Percentiles rank a stretch among this genome's conserved stretches.
Evolutionary conservation across 177 flowering plant genomes (phyloP).

Genomic region (Vitis hybrid): DNA sequence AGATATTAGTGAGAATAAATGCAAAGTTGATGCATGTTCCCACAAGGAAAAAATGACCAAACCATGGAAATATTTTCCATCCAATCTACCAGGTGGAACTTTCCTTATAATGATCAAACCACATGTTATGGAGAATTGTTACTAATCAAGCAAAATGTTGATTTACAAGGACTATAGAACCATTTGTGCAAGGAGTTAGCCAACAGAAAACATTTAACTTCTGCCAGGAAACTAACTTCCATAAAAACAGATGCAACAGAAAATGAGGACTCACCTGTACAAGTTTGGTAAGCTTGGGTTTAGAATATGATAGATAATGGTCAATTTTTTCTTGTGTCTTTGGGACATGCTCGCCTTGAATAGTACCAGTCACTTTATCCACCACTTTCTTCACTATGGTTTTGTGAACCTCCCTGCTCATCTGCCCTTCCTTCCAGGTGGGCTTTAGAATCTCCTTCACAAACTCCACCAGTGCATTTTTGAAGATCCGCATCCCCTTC

Average conservation of each 20-base stretch:
- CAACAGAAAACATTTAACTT: too few species aligned
- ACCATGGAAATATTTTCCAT: not conserved
- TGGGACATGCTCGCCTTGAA: constrained; percentile 63
- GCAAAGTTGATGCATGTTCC: not conserved
- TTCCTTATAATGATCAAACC: not conserved
- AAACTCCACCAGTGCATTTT: constrained; percentile 71
- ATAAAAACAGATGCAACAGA: constrained; percentile 1
- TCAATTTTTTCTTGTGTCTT: constrained; percentile 77
- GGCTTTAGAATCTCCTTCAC: constrained; percentile 93
- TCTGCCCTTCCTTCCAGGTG: constrained; percentile 86
- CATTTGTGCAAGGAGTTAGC: too few species aligned
- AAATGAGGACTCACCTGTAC: constrained; percentile 56
- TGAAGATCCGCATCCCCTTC: constrained; percentile 65
- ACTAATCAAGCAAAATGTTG: too few species aligned
- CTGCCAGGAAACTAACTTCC: not conserved
- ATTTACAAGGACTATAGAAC: too few species aligned
- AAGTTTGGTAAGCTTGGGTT: constrained; percentile 79
- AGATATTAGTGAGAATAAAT: not conserved
- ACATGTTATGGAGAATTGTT: not conserved
- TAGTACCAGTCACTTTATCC: constrained; percentile 66
- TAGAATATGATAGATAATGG: constrained; percentile 64
- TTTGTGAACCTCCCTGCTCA: constrained; percentile 80
- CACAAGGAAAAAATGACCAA: not conserved
- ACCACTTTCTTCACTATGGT: constrained; percentile 87
- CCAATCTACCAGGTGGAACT: not conserved